Evolutionary conservation across 352 stramenopile species (phyloP).

Genomic region (Phytophthora fragariae): DNA sequence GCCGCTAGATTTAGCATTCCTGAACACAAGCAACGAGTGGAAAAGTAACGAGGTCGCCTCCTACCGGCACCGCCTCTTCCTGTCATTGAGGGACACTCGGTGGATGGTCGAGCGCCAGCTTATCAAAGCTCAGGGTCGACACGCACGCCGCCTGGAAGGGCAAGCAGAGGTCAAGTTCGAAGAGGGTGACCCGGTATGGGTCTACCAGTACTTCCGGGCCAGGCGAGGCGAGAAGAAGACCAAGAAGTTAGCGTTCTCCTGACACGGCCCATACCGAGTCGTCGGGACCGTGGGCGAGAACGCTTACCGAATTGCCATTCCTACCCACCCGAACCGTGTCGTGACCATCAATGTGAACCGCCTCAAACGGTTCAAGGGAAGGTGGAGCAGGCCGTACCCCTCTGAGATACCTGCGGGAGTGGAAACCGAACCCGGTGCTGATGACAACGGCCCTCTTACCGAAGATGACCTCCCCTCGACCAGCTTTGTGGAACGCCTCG

Average conservation of each 20-base stretch:
- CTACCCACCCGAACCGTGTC: not conserved
- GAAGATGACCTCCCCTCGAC: too few relatives aligned
- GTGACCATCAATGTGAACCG: constrained; percentile 11
- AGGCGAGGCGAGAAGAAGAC: not conserved
- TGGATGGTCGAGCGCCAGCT: constrained; percentile 3
- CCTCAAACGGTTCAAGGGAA: not conserved
- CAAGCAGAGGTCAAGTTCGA: not conserved
- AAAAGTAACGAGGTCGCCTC: not conserved
- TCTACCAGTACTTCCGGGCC: not conserved
- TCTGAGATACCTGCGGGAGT: too few relatives aligned
- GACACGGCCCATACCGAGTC: too few relatives aligned
- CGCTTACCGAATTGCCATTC: too few relatives aligned
- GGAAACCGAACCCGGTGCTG: too few relatives aligned
- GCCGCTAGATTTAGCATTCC: constrained; percentile 1
- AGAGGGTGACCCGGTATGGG: not conserved
- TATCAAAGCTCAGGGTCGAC: constrained; percentile 1
- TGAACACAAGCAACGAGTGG: constrained; percentile 1
- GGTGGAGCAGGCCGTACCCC: too few relatives aligned
- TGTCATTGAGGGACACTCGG: not conserved
- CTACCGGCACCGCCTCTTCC: not conserved
- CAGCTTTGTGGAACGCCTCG: too few relatives aligned
- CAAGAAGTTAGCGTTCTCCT: constrained; percentile 5
- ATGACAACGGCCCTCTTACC: too few relatives aligned
- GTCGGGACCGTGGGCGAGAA: too few relatives aligned
- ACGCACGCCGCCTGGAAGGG: not conserved